Evolutionary conservation across 108 stramenopile species (phyloP).

Genomic region (Cyclotella atomus): DNA sequence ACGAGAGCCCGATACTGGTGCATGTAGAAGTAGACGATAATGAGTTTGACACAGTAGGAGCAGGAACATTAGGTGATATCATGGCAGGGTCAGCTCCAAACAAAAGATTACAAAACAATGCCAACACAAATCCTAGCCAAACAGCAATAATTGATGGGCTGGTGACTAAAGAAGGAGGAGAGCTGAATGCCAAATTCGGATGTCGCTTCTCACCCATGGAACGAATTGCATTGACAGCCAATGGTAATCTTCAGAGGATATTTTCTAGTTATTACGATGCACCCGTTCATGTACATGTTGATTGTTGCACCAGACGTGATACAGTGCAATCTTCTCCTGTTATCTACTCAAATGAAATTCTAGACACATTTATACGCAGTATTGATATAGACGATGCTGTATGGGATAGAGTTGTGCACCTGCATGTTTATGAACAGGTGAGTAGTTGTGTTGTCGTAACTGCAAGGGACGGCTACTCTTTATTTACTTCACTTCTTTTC

Average conservation of each 20-base stretch:
- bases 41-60: conserved; percentile 34
- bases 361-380: not conserved
- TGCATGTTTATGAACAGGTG: conserved; percentile 32
- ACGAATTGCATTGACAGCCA: conserved; percentile 83
- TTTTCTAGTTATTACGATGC: conserved; percentile 86
- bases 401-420: conserved; percentile 69
- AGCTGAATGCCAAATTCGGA: conserved; percentile 42
- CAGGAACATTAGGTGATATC: conserved; percentile 82
- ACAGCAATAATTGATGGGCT: conserved; percentile 42
- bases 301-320: conserved; percentile 51
- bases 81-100: conserved; percentile 57
- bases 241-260: conserved; percentile 87
- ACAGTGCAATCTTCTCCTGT: not conserved
- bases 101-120: not conserved
- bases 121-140: not conserved
- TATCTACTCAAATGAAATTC: not conserved
- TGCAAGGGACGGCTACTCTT: not conserved
- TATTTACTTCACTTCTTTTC: not conserved
- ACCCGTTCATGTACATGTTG: conserved; percentile 71
- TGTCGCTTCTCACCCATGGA: conserved; percentile 63
- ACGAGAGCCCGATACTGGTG: not conserved
- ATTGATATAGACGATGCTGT: conserved; percentile 15
- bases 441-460: not conserved
- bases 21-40: not conserved
- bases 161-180: conserved; percentile 57